phyloP scores from a whole-genome alignment of 176 grass and related monocot species.

The Aegilops bicornis region DNA sequence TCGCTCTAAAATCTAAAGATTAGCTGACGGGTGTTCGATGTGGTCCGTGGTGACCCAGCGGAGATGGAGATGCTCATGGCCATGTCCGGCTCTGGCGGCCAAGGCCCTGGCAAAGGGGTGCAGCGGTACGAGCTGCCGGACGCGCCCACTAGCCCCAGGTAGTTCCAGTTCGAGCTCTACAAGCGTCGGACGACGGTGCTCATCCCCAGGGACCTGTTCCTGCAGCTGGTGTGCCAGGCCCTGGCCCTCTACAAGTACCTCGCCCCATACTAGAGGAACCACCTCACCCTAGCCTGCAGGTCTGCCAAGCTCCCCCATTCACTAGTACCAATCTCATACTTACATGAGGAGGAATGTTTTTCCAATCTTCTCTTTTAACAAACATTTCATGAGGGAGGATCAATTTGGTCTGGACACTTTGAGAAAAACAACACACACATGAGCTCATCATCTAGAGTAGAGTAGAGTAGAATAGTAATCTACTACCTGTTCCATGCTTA shows the following conservation, averaged over 20 bases:
- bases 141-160: slow-evolving; percentile 31
- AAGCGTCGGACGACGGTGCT: slow-evolving; percentile 73
- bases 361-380: no score
- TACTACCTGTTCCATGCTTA: background rate
- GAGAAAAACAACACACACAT: background rate
- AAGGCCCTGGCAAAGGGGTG: background rate
- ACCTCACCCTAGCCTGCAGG: slow-evolving; percentile 78
- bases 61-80: background rate
- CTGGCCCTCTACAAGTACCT: slow-evolving; percentile 85
- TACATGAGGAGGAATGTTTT: background rate
- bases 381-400: no score
- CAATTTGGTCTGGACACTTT: background rate
- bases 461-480: background rate
- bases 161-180: slow-evolving; percentile 84
- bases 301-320: background rate
- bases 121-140: slow-evolving; percentile 46
- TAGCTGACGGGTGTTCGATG: slow-evolving; percentile 79
- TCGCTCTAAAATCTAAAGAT: slow-evolving; percentile 31
- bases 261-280: slow-evolving; percentile 70
- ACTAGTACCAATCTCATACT: no score
- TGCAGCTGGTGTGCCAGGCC: slow-evolving; percentile 60
- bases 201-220: slow-evolving; percentile 59
- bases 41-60: slow-evolving; percentile 39
- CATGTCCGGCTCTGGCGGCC: background rate
- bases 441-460: no score